Base-by-base conservation (phyloP, 441 rosid species). In the Mallotus japonicus region DNA sequence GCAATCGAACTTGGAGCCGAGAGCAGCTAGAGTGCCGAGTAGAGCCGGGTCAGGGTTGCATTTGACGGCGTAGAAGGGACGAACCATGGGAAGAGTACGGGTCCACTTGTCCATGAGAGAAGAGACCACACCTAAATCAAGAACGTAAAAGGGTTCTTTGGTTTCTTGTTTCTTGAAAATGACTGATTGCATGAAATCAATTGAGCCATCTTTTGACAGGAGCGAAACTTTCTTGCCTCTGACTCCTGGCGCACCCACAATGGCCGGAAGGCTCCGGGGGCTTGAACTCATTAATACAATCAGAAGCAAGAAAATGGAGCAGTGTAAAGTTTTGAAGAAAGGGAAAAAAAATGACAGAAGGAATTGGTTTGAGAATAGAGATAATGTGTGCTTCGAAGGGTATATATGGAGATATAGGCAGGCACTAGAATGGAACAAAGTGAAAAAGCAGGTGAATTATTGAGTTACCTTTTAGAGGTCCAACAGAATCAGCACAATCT, bases 31-130 rank as follows among this genome's bases (percentile, higher is more conserved):
- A 4, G 75, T 44, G 1, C 74, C 76, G 3, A 83, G 81, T 10
- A 83, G 69, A 22, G 79, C 72, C 0, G 79, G 78, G 11, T 75
- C 69, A 1, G 85, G 82, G 47, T 84, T 81, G 77, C 87, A 84
- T 72, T 84, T 84, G 65, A 84, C 85, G 28, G 85, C 85, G 66
- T 81, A 84, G 65, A 79, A 84, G 5, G 87, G 82, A 8, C 20
- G 78, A 15, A 78, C 78, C 75, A 40, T 71, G 9, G 85, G 85
- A n/a, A 84, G 83, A n/a, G 22, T 2, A 11, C 24, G 57, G 5
- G 71, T 13, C 85, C 87, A 84, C 6, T 11, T 10, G 53, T 49
- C 53, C 15, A 49, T 49, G 12, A 49, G 53, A 8, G 9, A 3
- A 49, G 53, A 11, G 34, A 81, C 75, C 28, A 42, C 78, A 2